Percentiles rank a stretch among this genome's conserved stretches.
Evolutionary conservation across 768 basidiomycete genomes (phyloP).

Genomic region (Leucogyrophana mollusca): DNA sequence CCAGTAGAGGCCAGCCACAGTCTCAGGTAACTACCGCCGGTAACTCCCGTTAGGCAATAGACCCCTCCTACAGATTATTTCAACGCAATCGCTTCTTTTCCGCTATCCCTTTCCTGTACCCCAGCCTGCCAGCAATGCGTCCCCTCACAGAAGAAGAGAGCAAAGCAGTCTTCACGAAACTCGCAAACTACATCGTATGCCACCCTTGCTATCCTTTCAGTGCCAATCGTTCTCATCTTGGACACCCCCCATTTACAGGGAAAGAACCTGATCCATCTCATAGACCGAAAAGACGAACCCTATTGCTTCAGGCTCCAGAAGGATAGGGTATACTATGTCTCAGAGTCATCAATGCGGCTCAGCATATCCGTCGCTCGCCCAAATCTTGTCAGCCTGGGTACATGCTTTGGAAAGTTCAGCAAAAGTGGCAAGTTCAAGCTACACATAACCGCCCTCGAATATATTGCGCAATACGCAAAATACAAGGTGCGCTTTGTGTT

Average conservation of each 20-base stretch:
- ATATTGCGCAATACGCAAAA: slow-evolving; percentile 94
- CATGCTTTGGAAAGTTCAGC: slow-evolving; percentile 96
- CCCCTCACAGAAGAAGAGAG: slow-evolving; percentile 97
- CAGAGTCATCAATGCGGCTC: slow-evolving; percentile 90
- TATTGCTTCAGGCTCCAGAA: slow-evolving; percentile 95
- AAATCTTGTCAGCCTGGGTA: slow-evolving; percentile 90
- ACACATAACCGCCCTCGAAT: slow-evolving; percentile 91
- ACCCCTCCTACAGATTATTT: too few species aligned
- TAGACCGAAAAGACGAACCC: slow-evolving; percentile 91
- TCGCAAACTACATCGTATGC: slow-evolving; percentile 94
- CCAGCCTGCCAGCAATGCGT: slow-evolving; percentile 57
- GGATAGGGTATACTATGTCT: slow-evolving; percentile 95
- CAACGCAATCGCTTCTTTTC: slow-evolving; percentile 9
- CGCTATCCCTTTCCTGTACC: slow-evolving; percentile 13
- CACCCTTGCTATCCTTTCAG: neutral
- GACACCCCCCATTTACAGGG: slow-evolving; percentile 50
- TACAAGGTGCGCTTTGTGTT: slow-evolving; percentile 69
- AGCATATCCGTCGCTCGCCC: slow-evolving; percentile 90
- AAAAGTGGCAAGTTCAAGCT: slow-evolving; percentile 98
- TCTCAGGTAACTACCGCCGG: neutral
- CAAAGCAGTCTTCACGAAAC: slow-evolving; percentile 92
- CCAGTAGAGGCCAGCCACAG: too few species aligned
- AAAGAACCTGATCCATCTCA: slow-evolving; percentile 92
- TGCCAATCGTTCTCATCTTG: neutral
- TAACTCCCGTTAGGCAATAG: neutral